A percentile compares a stretch with the other conserved stretches of the same genome.
These are phyloP conservation scores for Aspergillus brunneoviolaceus DNA, from an alignment of 2,329 filamentous ascomycete genomes.

Conservation along the genomic window DNA sequence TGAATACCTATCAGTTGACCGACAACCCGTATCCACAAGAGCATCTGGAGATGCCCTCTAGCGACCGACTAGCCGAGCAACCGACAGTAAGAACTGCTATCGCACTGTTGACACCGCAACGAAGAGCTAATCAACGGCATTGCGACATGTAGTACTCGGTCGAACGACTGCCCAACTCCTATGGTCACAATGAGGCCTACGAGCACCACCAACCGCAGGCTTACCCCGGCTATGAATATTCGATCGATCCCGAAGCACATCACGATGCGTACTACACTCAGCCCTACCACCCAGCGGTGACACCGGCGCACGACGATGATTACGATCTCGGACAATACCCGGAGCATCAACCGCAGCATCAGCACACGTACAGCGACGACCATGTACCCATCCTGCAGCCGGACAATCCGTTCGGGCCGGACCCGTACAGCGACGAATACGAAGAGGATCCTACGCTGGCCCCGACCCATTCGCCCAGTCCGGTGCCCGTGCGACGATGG, in stretches of 20 bases:
- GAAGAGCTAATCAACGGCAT: constrained; percentile 10
- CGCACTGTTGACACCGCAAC: not conserved
- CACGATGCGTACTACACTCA: constrained; percentile 84
- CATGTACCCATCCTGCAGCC: constrained; percentile 71
- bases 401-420: constrained; percentile 62
- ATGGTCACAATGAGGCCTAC: constrained; percentile 62
- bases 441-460: constrained; percentile 41
- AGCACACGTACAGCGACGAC: constrained; percentile 66
- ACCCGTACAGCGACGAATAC: constrained; percentile 53
- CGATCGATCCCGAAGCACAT: constrained; percentile 77
- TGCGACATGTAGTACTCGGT: constrained; percentile 61
- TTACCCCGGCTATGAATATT: constrained; percentile 65
- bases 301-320: constrained; percentile 52
- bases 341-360: constrained; percentile 52
- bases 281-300: constrained; percentile 70
- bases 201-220: constrained; percentile 51
- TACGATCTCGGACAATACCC: constrained; percentile 37
- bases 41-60: constrained; percentile 68
- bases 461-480: constrained; percentile 49
- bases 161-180: constrained; percentile 64
- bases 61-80: constrained; percentile 78
- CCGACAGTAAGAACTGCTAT: constrained; percentile 64
- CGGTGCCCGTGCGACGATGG: constrained; percentile 75
- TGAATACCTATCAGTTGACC: constrained; percentile 77
- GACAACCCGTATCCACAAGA: constrained; percentile 67